These are phyloP conservation scores for Arthrobotrys conoides DNA, from an alignment of 2,329 filamentous ascomycete species.

Conservation along the genomic window DNA sequence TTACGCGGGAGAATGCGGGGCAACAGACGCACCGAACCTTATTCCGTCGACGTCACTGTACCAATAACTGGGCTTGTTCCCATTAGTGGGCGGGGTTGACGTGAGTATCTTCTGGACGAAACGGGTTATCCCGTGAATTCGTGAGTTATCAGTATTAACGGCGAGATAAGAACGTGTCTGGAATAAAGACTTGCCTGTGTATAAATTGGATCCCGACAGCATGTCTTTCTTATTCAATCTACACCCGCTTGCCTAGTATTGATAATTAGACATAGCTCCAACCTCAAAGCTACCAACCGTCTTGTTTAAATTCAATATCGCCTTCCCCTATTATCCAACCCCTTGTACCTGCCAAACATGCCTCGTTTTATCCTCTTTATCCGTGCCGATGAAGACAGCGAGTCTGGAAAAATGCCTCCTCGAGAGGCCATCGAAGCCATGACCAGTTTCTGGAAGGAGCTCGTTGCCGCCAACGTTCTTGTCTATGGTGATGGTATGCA, in stretches of 20 bases:
- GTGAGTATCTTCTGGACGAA: background rate
- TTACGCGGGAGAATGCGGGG: conserved; percentile 28
- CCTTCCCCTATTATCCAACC: no score
- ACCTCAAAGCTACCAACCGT: no score
- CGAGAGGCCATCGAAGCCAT: conserved; percentile 52
- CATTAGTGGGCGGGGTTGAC: no score
- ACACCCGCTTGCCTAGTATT: no score
- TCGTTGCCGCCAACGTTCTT: conserved; percentile 36
- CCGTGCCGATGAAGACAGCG: conserved; percentile 44
- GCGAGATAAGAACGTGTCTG: background rate
- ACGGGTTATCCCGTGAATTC: conserved; percentile 16
- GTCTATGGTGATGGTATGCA: conserved; percentile 51
- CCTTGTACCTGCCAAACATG: conserved; percentile 4
- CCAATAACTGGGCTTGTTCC: no score
- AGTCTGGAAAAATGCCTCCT: conserved; percentile 51
- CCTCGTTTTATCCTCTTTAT: conserved; percentile 57
- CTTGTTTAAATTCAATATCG: no score
- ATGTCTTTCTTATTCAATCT: background rate
- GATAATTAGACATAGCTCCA: no score
- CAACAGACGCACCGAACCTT: background rate
- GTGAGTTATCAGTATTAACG: background rate
- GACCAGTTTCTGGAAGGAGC: conserved; percentile 46
- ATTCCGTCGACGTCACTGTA: background rate
- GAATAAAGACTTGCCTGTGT: background rate
- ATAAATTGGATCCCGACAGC: conserved; percentile 15